phyloP scores from a whole-genome alignment of 129 eudicot genomes.

The Deinandra increscens region DNA sequence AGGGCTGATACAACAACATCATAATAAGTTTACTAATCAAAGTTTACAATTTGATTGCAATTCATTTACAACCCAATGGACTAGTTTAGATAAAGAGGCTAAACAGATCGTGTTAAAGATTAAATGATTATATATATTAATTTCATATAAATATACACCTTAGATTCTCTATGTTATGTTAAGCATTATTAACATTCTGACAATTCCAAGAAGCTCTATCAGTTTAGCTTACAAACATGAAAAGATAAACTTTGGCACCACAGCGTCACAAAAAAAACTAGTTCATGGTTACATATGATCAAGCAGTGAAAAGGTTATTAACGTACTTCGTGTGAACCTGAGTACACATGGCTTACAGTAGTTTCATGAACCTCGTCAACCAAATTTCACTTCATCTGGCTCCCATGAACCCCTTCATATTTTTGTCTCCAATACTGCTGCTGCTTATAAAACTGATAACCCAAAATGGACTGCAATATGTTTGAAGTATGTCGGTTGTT shows the following conservation, averaged over 20 bases:
- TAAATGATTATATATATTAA: no score
- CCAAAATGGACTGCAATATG: constrained; percentile 12
- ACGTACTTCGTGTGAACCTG: constrained; percentile 29
- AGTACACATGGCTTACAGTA: constrained; percentile 18
- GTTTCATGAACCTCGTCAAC: constrained; percentile 21
- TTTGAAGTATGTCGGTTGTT: not conserved
- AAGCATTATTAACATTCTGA: not conserved
- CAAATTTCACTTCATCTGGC: constrained; percentile 6
- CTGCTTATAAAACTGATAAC: not conserved
- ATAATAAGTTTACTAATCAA: no score
- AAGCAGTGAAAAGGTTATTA: constrained; percentile 10
- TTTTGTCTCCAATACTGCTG: not conserved
- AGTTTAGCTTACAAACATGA: not conserved
- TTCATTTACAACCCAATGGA: not conserved
- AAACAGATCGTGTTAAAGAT: not conserved
- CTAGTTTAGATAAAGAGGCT: not conserved
- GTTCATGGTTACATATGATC: constrained; percentile 1
- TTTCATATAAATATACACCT: no score
- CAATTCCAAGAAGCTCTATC: constrained; percentile 5
- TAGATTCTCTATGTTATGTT: no score
- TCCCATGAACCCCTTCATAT: not conserved
- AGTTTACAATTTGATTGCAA: not conserved
- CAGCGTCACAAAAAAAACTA: constrained; percentile 15
- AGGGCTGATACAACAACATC: no score
- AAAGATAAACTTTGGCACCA: not conserved